phyloP scores from a whole-genome alignment of 306 rosid species.

The Canavalia ensiformis region DNA sequence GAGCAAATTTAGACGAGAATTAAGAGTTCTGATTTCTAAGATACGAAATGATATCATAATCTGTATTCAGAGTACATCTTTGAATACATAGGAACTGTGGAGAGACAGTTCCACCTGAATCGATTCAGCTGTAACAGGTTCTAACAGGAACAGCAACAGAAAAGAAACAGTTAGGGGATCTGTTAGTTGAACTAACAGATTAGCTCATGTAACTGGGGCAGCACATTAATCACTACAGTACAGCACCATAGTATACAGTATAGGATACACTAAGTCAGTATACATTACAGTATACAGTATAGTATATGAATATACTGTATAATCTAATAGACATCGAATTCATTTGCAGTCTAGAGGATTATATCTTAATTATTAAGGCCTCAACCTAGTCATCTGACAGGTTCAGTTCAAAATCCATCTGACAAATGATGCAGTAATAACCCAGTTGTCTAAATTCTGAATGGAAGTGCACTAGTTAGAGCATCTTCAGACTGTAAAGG shows the following conservation, averaged over 20 bases:
- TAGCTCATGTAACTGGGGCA: neutral
- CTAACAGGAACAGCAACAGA: neutral
- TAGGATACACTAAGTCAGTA: neutral
- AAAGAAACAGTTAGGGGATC: neutral
- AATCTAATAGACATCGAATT: neutral
- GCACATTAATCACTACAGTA: too few species aligned
- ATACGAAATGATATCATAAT: neutral
- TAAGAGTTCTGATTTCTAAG: neutral
- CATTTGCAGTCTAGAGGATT: neutral
- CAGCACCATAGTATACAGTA: neutral
- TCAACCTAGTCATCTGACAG: neutral
- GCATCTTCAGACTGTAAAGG: slow-evolving; percentile 12
- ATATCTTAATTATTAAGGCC: slow-evolving; percentile 29
- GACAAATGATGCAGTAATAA: slow-evolving; percentile 30
- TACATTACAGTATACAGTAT: neutral
- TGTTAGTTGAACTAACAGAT: neutral
- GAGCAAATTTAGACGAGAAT: neutral
- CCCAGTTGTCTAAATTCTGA: slow-evolving; percentile 27
- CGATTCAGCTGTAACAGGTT: neutral
- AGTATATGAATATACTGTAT: neutral
- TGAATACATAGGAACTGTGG: neutral
- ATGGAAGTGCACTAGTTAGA: slow-evolving; percentile 2
- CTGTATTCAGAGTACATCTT: neutral
- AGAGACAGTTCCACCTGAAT: neutral
- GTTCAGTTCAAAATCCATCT: slow-evolving; percentile 25